Conservation (phyloP, 768 basidiomycete genomes). For the Serendipita sp. region DNA sequence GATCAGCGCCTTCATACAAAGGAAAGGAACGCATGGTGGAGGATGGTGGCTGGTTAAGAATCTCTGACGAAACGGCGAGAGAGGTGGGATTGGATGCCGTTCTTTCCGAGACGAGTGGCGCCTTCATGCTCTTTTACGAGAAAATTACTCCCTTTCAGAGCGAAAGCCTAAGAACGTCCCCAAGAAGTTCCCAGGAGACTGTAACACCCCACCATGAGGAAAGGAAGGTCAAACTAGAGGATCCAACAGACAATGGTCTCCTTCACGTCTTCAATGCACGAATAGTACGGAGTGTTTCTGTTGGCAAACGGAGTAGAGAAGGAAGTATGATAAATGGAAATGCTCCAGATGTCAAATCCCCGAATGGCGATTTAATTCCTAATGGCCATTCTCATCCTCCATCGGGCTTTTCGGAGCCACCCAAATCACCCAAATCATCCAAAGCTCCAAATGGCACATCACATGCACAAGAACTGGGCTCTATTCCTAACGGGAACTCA, state of each 20-base stretch:
- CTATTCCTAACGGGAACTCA: too few relatives aligned
- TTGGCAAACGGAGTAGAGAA: not conserved
- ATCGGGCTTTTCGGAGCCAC: not conserved
- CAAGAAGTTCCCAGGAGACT: constrained; percentile 47
- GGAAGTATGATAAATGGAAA: not conserved
- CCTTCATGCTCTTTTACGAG: constrained; percentile 94
- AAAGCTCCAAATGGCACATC: not conserved
- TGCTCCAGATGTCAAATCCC: not conserved
- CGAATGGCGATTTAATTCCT: not conserved
- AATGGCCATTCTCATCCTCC: not conserved
- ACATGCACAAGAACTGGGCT: not conserved
- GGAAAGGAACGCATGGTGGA: not conserved
- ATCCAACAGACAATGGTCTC: not conserved
- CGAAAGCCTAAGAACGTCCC: constrained; percentile 16
- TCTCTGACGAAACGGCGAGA: constrained; percentile 69
- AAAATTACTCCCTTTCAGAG: constrained; percentile 24
- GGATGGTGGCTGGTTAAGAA: constrained; percentile 54
- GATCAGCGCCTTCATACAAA: not conserved
- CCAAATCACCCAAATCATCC: not conserved
- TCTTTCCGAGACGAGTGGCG: constrained; percentile 51
- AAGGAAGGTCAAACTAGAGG: constrained; percentile 25
- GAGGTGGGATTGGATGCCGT: constrained; percentile 64
- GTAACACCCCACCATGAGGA: constrained; percentile 16
- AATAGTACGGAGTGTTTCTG: constrained; percentile 1
- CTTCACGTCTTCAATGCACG: not conserved